Base-by-base conservation (phyloP, 805 yeast genomes). In the Ogataea ramenticola region DNA sequence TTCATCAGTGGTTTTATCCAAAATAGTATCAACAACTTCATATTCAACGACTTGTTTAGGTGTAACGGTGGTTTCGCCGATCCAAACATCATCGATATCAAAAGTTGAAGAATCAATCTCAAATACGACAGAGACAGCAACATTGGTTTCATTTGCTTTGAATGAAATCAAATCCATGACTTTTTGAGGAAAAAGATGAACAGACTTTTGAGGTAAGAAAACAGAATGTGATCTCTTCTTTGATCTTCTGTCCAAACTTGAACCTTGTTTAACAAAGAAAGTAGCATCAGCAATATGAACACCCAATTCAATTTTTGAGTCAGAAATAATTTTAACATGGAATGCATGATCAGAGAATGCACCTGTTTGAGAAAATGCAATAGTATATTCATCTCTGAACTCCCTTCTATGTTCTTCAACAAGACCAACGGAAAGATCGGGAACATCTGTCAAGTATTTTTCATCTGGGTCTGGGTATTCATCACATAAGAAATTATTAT, bases 151-250 rank as follows among this genome's bases (percentile, higher is more conserved):
- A 45, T 75, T 78, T 41, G 75, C 81, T 30, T 71, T 71, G 57
- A 90, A 80, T 2, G 88, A 80, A 33, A 79, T 64, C 21, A 74
- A 54, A 7, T 79, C 75, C 53, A 77, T 79, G 21, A 91, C 70
- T 39, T 75, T 73, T 37, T 68, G 67, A 9, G 96, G 96, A 51
- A 82, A 74, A 52, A 89, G 70, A 46, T 82, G 77, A 37, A 80
- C 75, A 26, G 74, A 70, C 48, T 75, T 76, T 59, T 90, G 96
- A 14, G 95, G 93, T 61, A 90, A 73, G 56, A 82, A 85, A 3
- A 91, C 97, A 8, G 96, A 80, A 4, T 91, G 79, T 1, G 95
- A 88, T 60, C 98, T 77, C 67, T 87, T 89, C 64, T 87, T 86
- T 1, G 96, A 85, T 60, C 91, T 89, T 49, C 90, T 80, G 57